Percentiles rank a stretch among this genome's conserved stretches.
These are phyloP conservation scores for Cupressus sempervirens DNA, from an alignment of 75 land plant species.

Conservation along the genomic window DNA sequence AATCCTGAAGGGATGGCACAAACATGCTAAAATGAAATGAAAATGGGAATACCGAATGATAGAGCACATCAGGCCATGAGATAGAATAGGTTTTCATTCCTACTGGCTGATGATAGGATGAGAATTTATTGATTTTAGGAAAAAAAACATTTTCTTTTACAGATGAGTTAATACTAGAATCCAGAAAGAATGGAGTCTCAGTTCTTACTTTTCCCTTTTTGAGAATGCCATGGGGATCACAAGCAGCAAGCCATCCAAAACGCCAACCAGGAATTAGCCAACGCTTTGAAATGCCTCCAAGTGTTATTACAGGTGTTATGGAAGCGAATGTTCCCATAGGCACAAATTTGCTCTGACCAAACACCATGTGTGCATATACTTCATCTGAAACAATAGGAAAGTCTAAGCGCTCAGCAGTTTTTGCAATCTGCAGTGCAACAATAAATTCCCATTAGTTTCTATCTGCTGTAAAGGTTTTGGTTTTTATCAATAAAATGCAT, in stretches of 20 bases:
- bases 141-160: background rate
- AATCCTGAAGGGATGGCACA: no score
- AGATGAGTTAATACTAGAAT: background rate
- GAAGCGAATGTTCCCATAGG: slow-evolving; percentile 36
- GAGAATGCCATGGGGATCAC: slow-evolving; percentile 39
- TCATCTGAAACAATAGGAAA: slow-evolving; percentile 44
- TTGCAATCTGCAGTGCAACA: slow-evolving; percentile 29
- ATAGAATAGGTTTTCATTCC: background rate
- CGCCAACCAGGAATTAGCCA: slow-evolving; percentile 58
- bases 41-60: no score
- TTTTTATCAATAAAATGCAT: background rate
- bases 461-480: background rate
- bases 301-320: slow-evolving; percentile 37
- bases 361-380: slow-evolving; percentile 44
- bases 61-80: background rate
- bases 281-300: slow-evolving; percentile 49
- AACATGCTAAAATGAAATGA: no score
- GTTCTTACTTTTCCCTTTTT: slow-evolving; percentile 24
- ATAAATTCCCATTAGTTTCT: background rate
- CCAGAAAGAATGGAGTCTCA: background rate
- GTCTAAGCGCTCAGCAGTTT: slow-evolving; percentile 21
- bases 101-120: background rate
- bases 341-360: slow-evolving; percentile 16
- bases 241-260: slow-evolving; percentile 40
- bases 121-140: background rate